phyloP scores from a whole-genome alignment of 345 rosid genomes.

The Noccaea bulbosa region DNA sequence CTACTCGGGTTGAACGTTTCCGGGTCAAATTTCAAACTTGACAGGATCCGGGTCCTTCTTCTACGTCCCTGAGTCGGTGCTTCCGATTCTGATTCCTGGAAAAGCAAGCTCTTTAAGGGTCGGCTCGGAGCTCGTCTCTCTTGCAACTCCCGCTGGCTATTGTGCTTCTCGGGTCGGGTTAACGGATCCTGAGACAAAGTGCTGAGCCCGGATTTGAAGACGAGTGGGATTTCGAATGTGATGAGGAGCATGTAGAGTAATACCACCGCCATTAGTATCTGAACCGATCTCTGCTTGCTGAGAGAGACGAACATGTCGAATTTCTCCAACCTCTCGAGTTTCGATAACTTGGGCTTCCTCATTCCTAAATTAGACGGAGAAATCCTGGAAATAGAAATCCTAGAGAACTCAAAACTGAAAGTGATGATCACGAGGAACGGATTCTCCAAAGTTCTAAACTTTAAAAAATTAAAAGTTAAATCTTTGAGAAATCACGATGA shows the following conservation, averaged over 20 bases:
- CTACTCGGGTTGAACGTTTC: slow-evolving; percentile 48
- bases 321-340: slow-evolving; percentile 44
- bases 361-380: slow-evolving; percentile 13
- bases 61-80: slow-evolving; percentile 30
- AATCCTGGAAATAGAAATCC: slow-evolving; percentile 20
- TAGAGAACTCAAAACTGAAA: neutral
- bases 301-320: slow-evolving; percentile 51
- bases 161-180: slow-evolving; percentile 52
- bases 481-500: slow-evolving; percentile 5
- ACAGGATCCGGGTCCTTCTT: slow-evolving; percentile 41
- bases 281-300: slow-evolving; percentile 63
- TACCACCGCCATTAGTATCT: slow-evolving; percentile 58
- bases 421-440: slow-evolving; percentile 27
- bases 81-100: slow-evolving; percentile 43
- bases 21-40: slow-evolving; percentile 59
- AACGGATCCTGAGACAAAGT: slow-evolving; percentile 55
- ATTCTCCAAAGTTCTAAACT: slow-evolving; percentile 20
- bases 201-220: slow-evolving; percentile 52
- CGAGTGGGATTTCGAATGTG: slow-evolving; percentile 70
- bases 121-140: slow-evolving; percentile 62
- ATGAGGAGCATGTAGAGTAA: slow-evolving; percentile 60
- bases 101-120: slow-evolving; percentile 53
- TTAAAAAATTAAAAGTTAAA: neutral
- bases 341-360: slow-evolving; percentile 43
- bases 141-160: slow-evolving; percentile 53